A percentile compares a stretch with the other conserved stretches of the same genome.
These are phyloP conservation scores for Fusarium hainanense DNA, from an alignment of 2,329 filamentous ascomycete species.

Conservation along the genomic window DNA sequence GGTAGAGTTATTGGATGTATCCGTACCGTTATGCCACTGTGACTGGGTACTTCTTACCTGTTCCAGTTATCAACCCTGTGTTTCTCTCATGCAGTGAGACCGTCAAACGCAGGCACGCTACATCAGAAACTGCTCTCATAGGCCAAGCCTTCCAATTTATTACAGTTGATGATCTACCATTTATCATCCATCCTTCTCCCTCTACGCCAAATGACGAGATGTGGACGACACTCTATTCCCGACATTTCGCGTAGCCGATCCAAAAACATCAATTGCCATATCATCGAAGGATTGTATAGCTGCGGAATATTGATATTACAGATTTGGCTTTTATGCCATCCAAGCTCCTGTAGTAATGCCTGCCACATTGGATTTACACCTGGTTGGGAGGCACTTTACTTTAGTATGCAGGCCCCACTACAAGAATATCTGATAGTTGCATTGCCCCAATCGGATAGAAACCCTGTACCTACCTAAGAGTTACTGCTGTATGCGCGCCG, in stretches of 20 bases:
- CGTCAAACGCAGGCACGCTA: neutral
- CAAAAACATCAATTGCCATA: neutral
- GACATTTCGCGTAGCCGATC: neutral
- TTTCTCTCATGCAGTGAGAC: neutral
- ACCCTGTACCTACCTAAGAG: neutral
- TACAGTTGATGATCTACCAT: neutral
- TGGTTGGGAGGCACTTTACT: neutral
- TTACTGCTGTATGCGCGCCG: neutral
- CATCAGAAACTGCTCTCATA: neutral
- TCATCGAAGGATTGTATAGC: neutral
- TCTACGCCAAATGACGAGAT: neutral
- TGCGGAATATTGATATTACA: neutral
- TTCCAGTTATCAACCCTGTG: neutral
- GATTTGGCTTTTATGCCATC: neutral
- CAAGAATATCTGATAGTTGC: neutral
- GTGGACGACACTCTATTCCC: neutral
- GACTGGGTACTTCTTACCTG: neutral
- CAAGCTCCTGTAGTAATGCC: neutral
- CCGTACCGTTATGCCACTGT: neutral
- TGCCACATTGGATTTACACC: neutral
- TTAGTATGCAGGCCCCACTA: neutral
- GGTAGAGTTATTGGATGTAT: neutral
- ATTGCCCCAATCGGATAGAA: neutral
- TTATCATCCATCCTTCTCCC: neutral
- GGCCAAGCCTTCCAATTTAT: neutral